Base-by-base conservation (phyloP, 306 rosid genomes). In the Rosa rugosa region DNA sequence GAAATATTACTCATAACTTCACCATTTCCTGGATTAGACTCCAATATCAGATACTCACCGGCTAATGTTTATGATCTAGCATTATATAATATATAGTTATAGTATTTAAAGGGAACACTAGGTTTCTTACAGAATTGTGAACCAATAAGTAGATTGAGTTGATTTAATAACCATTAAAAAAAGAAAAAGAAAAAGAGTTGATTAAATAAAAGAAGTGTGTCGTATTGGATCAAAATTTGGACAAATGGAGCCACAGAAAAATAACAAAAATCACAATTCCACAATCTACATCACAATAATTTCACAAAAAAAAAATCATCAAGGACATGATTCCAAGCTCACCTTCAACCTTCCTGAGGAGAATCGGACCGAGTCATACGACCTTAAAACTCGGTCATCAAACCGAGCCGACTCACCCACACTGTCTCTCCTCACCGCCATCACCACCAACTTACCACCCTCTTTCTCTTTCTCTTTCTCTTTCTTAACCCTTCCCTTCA, bases 401-500 rank as follows among this genome's bases (percentile, higher is more conserved):
- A 83, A 85, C 64, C 98, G 88, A 65, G 89, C 88, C 12, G 99
- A 94, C 77, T 87, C 84, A 40, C 90, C 82, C 0, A 66, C 11
- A 60, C 73, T 46, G 0, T 54, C 51, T 22, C 62, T 83, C 27
- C 77, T 73, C 59, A 49, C 5, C 25, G 31, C 42, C 54, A 66
- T 77, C 44, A 17, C 73, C 20, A 22, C 65, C 79, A 77, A 25
- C 56, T 80, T 81, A 1, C 50, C 63, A 4, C 64, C 60, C 84
- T 38, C 89, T 86, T 54, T 60, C 41, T 41, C 89, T 86, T 54
- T 60, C 41, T 41, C 89, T 86, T 53, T 57, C 64, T 76, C 82
- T 66, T 60, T 79, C 46, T 50, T 87, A 49, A 78, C 80, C 46
- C 60, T 82, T 13, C 73, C 89, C 86, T 68, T 87, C 41, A 87